Evolutionary conservation across 352 stramenopile species (phyloP), one percentile per base, ranked within the genome.

Genomic region (Elongisporangium undulatum): DNA sequence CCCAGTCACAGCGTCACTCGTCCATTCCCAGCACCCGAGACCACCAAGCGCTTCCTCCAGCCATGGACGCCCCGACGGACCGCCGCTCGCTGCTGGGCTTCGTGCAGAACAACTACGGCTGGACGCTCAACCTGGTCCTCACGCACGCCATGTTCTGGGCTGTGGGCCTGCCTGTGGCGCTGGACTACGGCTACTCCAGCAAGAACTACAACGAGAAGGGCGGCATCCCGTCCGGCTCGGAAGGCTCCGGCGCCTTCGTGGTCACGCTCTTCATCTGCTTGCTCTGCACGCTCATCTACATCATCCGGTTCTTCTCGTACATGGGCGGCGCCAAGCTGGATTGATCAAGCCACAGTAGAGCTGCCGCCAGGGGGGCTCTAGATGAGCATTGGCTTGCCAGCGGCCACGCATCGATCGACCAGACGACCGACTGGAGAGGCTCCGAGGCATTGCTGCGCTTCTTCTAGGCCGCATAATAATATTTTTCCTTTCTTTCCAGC

Each of bases 111-210:
- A 94, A 92, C 79, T 79, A 75, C 19, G 85, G 83, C 71, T 92
- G 83, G 85, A 92, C 79, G 13, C 92, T 92, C 78, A 94, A 93
- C 66, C 61, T 94, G n/a, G 66, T 91, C 45, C 79, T 74, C 55
- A 93, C 81, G 48, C 82, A 93, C 54, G 67, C 87, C 34, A 65
- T 93, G 77, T 94, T 91, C 71, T 93, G 83, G 85, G 77, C 85
- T 59, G 75, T 89, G 23, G 85, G 85, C 56, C 88, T 94, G 68
- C 83, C 83, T 16, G 68, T 90, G 53, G 81, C 63, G 26, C 69
- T 87, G 51, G 72, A 93, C 49, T 93, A 93, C 61, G 85, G 85
- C 72, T 94, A 93, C 62, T 88, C 78, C 48, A 92, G 68, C 67
- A 56, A 74, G 51, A 74, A 89, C 57, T 94, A 91, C 72, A 73